Evolutionary conservation across 805 yeast species (phyloP).

Genomic region (Kuraishia hungarica): DNA sequence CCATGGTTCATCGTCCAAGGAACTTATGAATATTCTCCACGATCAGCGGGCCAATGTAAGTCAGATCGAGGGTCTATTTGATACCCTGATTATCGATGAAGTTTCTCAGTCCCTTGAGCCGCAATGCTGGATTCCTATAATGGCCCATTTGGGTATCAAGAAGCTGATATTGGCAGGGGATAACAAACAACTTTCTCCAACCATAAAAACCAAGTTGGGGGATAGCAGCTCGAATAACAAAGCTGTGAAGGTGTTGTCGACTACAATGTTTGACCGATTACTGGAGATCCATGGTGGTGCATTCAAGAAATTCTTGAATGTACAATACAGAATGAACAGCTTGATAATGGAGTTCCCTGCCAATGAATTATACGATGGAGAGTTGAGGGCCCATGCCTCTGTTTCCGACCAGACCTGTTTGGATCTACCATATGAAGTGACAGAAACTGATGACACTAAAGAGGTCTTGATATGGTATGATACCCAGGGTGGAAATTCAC

Average conservation of each 20-base stretch:
- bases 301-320: slow-evolving; percentile 48
- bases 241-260: slow-evolving; percentile 39
- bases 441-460: slow-evolving; percentile 44
- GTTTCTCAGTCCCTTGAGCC: slow-evolving; percentile 93
- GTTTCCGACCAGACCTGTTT: slow-evolving; percentile 43
- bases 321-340: slow-evolving; percentile 84
- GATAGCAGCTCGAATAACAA: slow-evolving; percentile 20
- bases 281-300: slow-evolving; percentile 38
- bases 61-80: slow-evolving; percentile 37
- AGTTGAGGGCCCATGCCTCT: slow-evolving; percentile 51
- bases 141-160: slow-evolving; percentile 49
- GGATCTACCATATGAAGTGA: slow-evolving; percentile 40
- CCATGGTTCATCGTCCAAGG: slow-evolving; percentile 80
- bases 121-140: slow-evolving; percentile 91
- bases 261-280: slow-evolving; percentile 77
- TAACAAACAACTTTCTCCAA: slow-evolving; percentile 86
- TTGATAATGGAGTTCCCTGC: slow-evolving; percentile 77
- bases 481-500: slow-evolving; percentile 83
- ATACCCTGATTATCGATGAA: slow-evolving; percentile 85
- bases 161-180: slow-evolving; percentile 86
- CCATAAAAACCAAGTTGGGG: slow-evolving; percentile 47
- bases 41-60: slow-evolving; percentile 12
- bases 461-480: slow-evolving; percentile 75
- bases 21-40: slow-evolving; percentile 40
- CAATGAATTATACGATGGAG: slow-evolving; percentile 48